phyloP scores from a whole-genome alignment of 1,139 yeast species.

The Debaryomycetaceae sp. region DNA sequence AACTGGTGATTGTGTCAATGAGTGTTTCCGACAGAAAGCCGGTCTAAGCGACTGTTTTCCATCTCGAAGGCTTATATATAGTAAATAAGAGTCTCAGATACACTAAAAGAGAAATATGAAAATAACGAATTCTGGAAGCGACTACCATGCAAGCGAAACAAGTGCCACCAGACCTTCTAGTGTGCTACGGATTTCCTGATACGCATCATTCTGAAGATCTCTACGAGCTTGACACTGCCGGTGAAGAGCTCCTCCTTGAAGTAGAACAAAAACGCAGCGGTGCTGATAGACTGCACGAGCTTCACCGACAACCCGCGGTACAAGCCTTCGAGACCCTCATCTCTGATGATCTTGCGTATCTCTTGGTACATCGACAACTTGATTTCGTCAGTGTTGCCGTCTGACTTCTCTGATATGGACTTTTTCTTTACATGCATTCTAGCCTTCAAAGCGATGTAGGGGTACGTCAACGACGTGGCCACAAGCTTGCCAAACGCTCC shows the following conservation, averaged over 20 bases:
- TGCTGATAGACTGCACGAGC: constrained; percentile 75
- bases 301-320: constrained; percentile 82
- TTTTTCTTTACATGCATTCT: constrained; percentile 73
- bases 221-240: constrained; percentile 47
- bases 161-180: background rate
- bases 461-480: constrained; percentile 86
- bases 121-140: no score
- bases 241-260: constrained; percentile 80
- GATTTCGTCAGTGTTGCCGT: constrained; percentile 13
- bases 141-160: no score
- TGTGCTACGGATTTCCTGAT: constrained; percentile 15
- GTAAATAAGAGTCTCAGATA: no score
- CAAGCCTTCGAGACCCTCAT: constrained; percentile 47
- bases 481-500: constrained; percentile 89
- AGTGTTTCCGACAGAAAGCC: no score
- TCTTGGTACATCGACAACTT: constrained; percentile 42
- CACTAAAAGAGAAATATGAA: no score
- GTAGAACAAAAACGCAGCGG: constrained; percentile 87
- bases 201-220: constrained; percentile 29
- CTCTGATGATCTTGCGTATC: constrained; percentile 23
- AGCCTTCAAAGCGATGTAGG: constrained; percentile 84
- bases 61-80: no score
- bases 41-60: no score
- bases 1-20: no score
- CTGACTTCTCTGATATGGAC: constrained; percentile 22